Conservation (phyloP, 768 basidiomycete species). For the Imleria badia region DNA sequence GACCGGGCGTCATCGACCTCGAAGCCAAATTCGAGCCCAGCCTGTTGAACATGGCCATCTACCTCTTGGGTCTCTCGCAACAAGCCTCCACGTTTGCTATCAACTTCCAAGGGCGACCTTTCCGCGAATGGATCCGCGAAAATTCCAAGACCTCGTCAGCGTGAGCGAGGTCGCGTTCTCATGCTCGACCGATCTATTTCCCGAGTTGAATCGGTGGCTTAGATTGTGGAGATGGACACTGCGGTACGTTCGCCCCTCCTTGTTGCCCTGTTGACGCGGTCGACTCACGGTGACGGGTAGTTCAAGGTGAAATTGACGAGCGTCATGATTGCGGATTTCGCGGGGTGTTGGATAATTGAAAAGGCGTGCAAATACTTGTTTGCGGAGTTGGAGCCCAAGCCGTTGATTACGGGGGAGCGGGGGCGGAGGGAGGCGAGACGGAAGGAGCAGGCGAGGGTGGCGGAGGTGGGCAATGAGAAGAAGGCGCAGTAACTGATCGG, state of each 20-base stretch:
- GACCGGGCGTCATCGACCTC: slow-evolving; percentile 78
- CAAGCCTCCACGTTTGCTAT: slow-evolving; percentile 99
- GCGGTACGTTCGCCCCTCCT: slow-evolving; percentile 61
- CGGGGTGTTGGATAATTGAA: slow-evolving; percentile 85
- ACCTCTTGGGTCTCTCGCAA: slow-evolving; percentile 91
- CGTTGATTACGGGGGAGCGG: slow-evolving; percentile 79
- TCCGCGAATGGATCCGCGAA: slow-evolving; percentile 97
- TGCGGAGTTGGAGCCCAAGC: slow-evolving; percentile 83
- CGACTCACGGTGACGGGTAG: slow-evolving; percentile 43
- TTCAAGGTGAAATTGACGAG: slow-evolving; percentile 80
- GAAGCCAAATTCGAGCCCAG: slow-evolving; percentile 97
- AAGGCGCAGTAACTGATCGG: slow-evolving; percentile 38
- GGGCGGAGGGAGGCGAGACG: slow-evolving; percentile 72
- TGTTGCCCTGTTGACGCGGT: no score
- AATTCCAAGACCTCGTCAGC: slow-evolving; percentile 90
- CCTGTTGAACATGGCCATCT: slow-evolving; percentile 94
- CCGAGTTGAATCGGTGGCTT: slow-evolving; percentile 97
- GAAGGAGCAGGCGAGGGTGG: slow-evolving; percentile 39
- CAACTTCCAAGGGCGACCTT: slow-evolving; percentile 98
- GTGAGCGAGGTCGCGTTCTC: slow-evolving; percentile 90
- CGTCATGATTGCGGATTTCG: slow-evolving; percentile 87
- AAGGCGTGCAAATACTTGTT: slow-evolving; percentile 80
- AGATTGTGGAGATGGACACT: slow-evolving; percentile 87
- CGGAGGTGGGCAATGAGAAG: no score
- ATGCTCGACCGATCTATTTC: slow-evolving; percentile 91